These are phyloP conservation scores for Colletotrichum cordylinicola DNA, from an alignment of 2,329 filamentous ascomycete genomes.

Conservation along the genomic window DNA sequence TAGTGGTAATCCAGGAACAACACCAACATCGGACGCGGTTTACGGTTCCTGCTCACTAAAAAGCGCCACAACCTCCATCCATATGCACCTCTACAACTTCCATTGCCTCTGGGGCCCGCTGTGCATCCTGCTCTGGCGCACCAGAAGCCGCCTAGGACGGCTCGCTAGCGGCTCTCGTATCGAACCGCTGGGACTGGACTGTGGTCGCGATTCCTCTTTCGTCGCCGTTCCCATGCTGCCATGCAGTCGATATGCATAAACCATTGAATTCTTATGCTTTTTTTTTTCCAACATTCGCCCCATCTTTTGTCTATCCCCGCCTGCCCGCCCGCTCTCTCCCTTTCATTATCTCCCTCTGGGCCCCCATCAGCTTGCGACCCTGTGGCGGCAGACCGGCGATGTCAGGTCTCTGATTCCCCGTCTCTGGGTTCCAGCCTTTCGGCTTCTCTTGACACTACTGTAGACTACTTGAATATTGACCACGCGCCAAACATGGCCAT, in stretches of 20 bases:
- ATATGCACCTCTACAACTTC: not conserved
- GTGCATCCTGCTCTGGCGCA: not conserved
- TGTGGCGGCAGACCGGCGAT: not conserved
- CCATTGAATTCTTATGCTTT: not conserved
- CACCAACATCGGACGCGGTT: not conserved
- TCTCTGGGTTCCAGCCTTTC: not conserved
- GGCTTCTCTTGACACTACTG: not conserved
- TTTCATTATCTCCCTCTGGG: not conserved
- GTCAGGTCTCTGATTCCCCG: not conserved
- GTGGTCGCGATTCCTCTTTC: not conserved
- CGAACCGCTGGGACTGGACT: not conserved
- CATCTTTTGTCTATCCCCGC: not conserved
- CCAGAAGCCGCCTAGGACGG: not conserved
- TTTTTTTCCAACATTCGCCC: not conserved
- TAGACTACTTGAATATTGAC: not conserved
- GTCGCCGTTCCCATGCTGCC: not conserved
- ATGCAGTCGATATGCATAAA: not conserved
- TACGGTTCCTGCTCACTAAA: not conserved
- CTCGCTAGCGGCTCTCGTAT: not conserved
- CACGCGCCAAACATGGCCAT: not conserved
- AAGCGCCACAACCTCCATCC: not conserved
- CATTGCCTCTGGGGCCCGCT: not conserved
- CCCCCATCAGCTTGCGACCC: not conserved
- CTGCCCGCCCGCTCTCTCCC: not conserved
- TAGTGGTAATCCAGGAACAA: not conserved